Conservation (phyloP, 2,329 filamentous ascomycete species). For the Tolypocladium ovalisporum region DNA sequence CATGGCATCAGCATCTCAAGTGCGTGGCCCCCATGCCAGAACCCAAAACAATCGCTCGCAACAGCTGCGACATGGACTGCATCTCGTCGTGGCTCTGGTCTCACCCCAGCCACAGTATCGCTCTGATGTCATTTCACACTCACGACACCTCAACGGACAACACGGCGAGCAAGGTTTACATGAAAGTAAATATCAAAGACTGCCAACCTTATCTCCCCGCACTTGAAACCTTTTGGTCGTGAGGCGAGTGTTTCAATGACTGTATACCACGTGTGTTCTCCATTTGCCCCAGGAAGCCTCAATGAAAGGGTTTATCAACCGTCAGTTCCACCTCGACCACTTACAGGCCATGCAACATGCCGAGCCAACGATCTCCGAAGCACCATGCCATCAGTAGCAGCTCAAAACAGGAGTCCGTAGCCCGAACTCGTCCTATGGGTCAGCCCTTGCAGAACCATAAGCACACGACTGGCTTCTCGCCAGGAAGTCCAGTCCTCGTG, state of each 20-base stretch:
- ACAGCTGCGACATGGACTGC: neutral
- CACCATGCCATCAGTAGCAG: neutral
- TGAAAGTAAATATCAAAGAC: neutral
- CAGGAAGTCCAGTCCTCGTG: conserved; percentile 32
- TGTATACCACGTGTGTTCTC: neutral
- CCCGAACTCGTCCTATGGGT: conserved; percentile 1
- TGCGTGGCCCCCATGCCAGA: neutral
- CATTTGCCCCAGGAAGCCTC: neutral
- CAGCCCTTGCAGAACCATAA: conserved; percentile 47
- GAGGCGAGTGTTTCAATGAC: neutral
- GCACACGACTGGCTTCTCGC: conserved; percentile 45
- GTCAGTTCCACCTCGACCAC: neutral
- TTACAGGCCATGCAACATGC: neutral
- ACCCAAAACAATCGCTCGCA: neutral
- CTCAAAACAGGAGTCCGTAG: neutral
- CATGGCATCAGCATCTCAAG: neutral
- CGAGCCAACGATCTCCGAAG: neutral
- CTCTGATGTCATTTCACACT: neutral
- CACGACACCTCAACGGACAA: neutral
- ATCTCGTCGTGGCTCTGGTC: neutral
- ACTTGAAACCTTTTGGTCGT: neutral
- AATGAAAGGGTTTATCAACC: neutral
- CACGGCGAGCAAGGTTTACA: neutral
- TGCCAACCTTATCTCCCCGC: neutral
- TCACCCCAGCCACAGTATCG: neutral